A percentile compares a stretch with the other conserved stretches of the same genome.
phyloP scores from a whole-genome alignment of 768 basidiomycete genomes.

The Kwoniella mangroviensis region DNA sequence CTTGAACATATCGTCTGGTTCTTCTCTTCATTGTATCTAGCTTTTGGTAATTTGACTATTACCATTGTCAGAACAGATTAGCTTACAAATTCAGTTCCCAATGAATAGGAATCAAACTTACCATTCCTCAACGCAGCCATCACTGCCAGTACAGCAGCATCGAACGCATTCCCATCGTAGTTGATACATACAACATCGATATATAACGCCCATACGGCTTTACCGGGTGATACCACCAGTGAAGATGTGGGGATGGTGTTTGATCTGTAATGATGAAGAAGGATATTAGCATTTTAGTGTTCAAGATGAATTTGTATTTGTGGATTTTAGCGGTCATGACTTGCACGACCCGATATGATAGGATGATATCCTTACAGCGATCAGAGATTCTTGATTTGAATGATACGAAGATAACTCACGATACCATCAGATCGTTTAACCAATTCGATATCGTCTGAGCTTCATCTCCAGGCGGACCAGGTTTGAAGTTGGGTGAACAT shows the following conservation, averaged over 20 bases:
- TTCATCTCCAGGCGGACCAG: constrained; percentile 92
- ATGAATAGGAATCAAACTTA: constrained; percentile 50
- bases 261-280: constrained; percentile 3
- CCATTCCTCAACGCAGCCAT: constrained; percentile 83
- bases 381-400: too few relatives aligned
- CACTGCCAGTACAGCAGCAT: constrained; percentile 85
- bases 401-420: constrained; percentile 61
- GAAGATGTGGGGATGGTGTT: constrained; percentile 55
- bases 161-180: constrained; percentile 94
- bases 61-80: background rate
- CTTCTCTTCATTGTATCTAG: constrained; percentile 71
- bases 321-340: background rate
- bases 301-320: background rate
- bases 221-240: constrained; percentile 79
- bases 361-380: too few relatives aligned
- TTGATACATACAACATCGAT: constrained; percentile 94
- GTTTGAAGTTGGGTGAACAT: constrained; percentile 90
- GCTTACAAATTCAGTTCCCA: background rate
- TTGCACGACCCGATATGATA: too few relatives aligned
- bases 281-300: too few relatives aligned
- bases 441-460: constrained; percentile 87
- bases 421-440: constrained; percentile 74
- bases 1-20: constrained; percentile 68
- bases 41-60: constrained; percentile 72
- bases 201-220: constrained; percentile 90